Evolutionary conservation across 2,329 filamentous ascomycete genomes (phyloP), one percentile per base, ranked within the genome.

Genomic region (Aspergillus chevalieri): DNA sequence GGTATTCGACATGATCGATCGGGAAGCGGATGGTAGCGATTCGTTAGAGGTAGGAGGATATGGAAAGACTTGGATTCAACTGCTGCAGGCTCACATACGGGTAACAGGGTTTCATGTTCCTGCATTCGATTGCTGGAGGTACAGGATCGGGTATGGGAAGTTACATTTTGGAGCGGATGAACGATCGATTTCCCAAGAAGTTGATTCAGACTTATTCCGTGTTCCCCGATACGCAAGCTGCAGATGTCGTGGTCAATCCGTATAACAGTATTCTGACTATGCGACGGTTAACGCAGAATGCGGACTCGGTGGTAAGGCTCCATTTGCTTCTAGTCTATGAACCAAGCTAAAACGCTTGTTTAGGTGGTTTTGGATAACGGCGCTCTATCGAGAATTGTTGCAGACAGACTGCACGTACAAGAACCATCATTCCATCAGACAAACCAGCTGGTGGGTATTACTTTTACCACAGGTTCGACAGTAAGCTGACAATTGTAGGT

Each of bases 151-250:
- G 93, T n/a, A 74, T 98, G 43, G 93, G 93, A 21, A 95, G 90
- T 24, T 98, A 94, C 65, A 80, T 98, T 53, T 82, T 98, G 15
- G 94, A 98, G 72, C 81, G 90, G 56, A 84, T 98, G 69, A 98
- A 98, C 69, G 93, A 98, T 70, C 82, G 91, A 45, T 98, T 97
- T 61, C 93, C 94, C 33, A 98, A 98, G 75, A 98, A 98, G 78
- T 84, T 98, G 57, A 96, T 98, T 50, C 93, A 98, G 74, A 97
- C 93, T 39, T 98, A 98, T 72, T 97, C 92, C 0, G 94, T 98
- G 47, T 98, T 98, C 62, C 92, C 93, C 2, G 93, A 97, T 68
- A 95, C 88, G 0, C 89, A 89, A 52, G 89, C 87, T 59, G 82
- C 85, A 48, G 89, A 97, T 66, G 92, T 98, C 19, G 92, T 98